Base-by-base conservation (phyloP, 805 yeast species). In the Candida methanosorbosa region DNA sequence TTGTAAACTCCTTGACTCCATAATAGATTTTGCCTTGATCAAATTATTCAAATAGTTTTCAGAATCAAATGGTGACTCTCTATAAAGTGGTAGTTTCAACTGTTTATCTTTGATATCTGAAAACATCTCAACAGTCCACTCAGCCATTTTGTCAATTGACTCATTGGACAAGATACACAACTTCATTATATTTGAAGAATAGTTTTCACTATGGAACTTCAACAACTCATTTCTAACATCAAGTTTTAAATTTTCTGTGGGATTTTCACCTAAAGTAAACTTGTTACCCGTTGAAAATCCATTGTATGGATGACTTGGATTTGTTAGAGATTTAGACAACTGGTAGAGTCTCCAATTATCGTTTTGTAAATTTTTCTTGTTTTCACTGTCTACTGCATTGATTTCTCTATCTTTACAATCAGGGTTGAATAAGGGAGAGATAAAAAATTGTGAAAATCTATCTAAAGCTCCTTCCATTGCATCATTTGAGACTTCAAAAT, bases 361-460 rank as follows among this genome's bases (percentile, higher is more conserved):
- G 52, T 71, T 81, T 57, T 90, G 97, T 34, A 92, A 64, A 54
- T 90, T 90, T 62, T 92, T 90, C 56, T 87, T 90, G 63, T 90
- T 86, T 61, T 90, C 98, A 26, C 95, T 82, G 57, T 90, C 96
- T 9, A 90, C 97, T 2, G 97, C 97, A 42, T 78, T 75, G 48
- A 90, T 82, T 58, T 90, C 98, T 37, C 97, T 70, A 51, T 87
- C 95, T 52, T 86, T 84, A 52, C 96, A 80, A 42, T 75, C 44
- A 46, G 58, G 63, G 42, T 68, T 64, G 50, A 90, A 90, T 45
- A 90, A 63, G 1, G 98, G 98, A 20, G 74, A 56, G 24, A 88
- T 81, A 64, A 90, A 90, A 54, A 90, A 90, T 55, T 90, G 97
- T 4, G 95, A 73, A 57, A 90, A 90, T 47, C 97, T 68, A 56